Base-by-base conservation (phyloP, 1,139 yeast species). In the Diutina neorugosa region DNA sequence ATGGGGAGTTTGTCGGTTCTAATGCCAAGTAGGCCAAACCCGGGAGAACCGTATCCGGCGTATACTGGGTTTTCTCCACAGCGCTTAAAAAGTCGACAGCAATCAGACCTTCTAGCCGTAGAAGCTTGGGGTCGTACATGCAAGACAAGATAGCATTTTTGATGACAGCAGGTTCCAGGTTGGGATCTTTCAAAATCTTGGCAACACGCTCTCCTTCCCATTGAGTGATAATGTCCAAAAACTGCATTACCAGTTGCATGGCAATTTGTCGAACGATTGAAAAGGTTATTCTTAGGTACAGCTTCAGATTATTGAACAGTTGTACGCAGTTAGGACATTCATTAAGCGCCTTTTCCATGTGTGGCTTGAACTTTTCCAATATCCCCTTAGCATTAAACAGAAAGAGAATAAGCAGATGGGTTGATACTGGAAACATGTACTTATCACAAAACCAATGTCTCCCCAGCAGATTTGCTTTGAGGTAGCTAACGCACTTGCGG, bases 351-450 rank as follows among this genome's bases (percentile, higher is more conserved):
- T 63, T 61, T 3, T 69, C 66, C 54, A 80, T 69, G 6, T 63
- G 61, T 3, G 70, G 67, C 56, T 76, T 75, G 54, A 78, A 46
- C 31, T 46, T 46, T 25, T 46, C 68, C 69, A 76, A 71, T 23
- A 62, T 62, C 14, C 76, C 65, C 27, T 76, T 71, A 12, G 70
- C 69, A 52, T 72, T 73, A 59, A 82, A 81, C 9, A 87, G 81
- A 61, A 82, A 82, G 54, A 83, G 68, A 19, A 84, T 77, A 54
- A 84, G 63, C 7, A 76, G 66, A 62, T 82, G 83, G 23, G 76
- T 69, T 11, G 83, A 69, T 23, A 80, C 70, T 5, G 78, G 76
- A 25, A 46, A 46, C 50, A 46, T 46, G 40, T 46, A 46, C 14
- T 46, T 46, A 46, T 46, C 50, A 27, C 50, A 46, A 25, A 46